Conservation (phyloP, 2,329 filamentous ascomycete species). For the Didymosphaeria variabile region DNA sequence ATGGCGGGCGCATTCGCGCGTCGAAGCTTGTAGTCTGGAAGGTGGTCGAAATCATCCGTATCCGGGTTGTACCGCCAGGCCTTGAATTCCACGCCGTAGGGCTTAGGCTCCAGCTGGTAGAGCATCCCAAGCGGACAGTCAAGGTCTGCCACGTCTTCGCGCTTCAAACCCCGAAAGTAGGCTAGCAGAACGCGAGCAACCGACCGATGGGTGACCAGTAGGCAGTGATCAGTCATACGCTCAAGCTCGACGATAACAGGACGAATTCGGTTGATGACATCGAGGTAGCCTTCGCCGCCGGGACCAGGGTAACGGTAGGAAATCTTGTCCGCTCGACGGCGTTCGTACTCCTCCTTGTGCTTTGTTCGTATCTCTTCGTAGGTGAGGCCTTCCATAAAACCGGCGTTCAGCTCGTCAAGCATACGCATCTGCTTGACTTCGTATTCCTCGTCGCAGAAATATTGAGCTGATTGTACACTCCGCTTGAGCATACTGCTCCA, state of each 20-base stretch:
- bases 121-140: constrained; percentile 94
- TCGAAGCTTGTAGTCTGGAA: constrained; percentile 82
- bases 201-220: constrained; percentile 91
- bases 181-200: constrained; percentile 92
- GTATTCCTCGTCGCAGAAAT: constrained; percentile 92
- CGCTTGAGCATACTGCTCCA: constrained; percentile 98
- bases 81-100: constrained; percentile 96
- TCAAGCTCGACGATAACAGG: constrained; percentile 97
- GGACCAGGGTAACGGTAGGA: constrained; percentile 96
- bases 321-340: constrained; percentile 85
- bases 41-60: constrained; percentile 81
- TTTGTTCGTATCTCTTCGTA: constrained; percentile 87
- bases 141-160: constrained; percentile 91
- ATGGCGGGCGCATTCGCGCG: constrained; percentile 53
- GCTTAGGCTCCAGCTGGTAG: constrained; percentile 95
- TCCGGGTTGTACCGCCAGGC: constrained; percentile 88
- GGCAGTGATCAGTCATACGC: constrained; percentile 93
- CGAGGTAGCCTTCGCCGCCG: constrained; percentile 94
- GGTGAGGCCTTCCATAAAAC: constrained; percentile 92
- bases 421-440: constrained; percentile 98
- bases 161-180: constrained; percentile 92
- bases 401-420: constrained; percentile 95
- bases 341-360: constrained; percentile 81
- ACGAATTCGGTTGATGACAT: constrained; percentile 93
- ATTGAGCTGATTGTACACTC: constrained; percentile 84